Percentiles rank a stretch among this genome's conserved stretches.
phyloP scores from a whole-genome alignment of 2,329 filamentous ascomycete species.

The Penicillium thymicola region DNA sequence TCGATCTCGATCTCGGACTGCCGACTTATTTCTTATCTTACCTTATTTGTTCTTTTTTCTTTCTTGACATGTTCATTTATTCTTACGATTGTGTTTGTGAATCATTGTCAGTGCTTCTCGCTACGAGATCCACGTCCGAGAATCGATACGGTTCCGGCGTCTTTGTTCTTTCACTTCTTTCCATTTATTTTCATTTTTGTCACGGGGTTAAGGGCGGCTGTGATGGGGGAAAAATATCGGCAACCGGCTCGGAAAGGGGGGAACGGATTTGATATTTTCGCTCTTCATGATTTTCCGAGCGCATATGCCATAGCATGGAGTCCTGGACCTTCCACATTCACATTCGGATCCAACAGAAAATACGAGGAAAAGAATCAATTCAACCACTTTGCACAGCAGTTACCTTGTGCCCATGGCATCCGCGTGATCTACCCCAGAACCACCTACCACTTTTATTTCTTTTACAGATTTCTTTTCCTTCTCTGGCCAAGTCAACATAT shows the following conservation, averaged over 20 bases:
- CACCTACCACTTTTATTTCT: not conserved
- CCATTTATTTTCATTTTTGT: not conserved
- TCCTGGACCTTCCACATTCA: not conserved
- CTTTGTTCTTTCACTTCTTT: constrained; percentile 7
- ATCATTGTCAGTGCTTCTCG: constrained; percentile 15
- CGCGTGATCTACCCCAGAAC: not conserved
- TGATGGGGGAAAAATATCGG: not conserved
- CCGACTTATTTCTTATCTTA: constrained; percentile 14
- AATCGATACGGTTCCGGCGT: constrained; percentile 3
- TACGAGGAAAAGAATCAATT: not conserved
- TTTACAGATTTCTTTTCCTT: not conserved
- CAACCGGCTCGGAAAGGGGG: not conserved
- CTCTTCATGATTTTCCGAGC: not conserved
- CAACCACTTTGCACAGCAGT: not conserved
- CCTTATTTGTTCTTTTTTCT: constrained; percentile 11
- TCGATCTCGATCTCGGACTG: constrained; percentile 3
- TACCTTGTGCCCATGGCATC: not conserved
- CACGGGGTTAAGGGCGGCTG: not conserved
- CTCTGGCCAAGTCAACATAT: not conserved
- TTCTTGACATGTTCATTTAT: constrained; percentile 19
- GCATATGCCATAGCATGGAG: constrained; percentile 1
- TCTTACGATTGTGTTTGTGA: constrained; percentile 14
- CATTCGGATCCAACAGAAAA: not conserved
- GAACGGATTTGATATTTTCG: not conserved
- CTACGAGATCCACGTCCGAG: constrained; percentile 7